A percentile compares a stretch with the other conserved stretches of the same genome.
These are phyloP conservation scores for Epichloe aotearoae DNA, from an alignment of 2,329 filamentous ascomycete genomes.

Conservation along the genomic window DNA sequence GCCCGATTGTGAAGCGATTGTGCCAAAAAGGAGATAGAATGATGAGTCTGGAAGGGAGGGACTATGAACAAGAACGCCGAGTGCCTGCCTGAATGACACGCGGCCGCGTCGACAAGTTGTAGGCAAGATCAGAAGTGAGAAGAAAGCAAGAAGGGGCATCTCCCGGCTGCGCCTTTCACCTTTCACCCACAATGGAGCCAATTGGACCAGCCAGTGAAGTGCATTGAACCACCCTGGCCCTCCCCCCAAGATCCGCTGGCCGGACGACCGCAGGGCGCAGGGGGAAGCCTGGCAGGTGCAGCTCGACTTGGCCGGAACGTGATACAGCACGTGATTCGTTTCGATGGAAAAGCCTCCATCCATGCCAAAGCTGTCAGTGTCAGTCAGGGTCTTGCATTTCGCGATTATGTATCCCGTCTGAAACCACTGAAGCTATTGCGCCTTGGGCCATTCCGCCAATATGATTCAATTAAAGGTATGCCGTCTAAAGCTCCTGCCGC, in stretches of 20 bases:
- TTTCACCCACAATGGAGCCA: not conserved
- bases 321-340: slow-evolving; percentile 3
- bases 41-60: not conserved
- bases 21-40: not conserved
- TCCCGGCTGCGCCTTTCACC: not conserved
- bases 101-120: not conserved
- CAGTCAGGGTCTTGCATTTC: not conserved
- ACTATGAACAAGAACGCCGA: not conserved
- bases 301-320: not conserved
- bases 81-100: not conserved
- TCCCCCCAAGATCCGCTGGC: slow-evolving; percentile 14
- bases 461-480: slow-evolving; percentile 87
- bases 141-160: not conserved
- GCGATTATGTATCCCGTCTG: not conserved
- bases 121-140: slow-evolving; percentile 3
- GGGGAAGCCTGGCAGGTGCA: not conserved
- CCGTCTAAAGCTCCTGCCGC: not conserved
- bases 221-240: slow-evolving; percentile 8
- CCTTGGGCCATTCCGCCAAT: slow-evolving; percentile 22
- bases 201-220: not conserved
- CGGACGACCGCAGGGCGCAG: slow-evolving; percentile 15
- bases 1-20: not conserved
- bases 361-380: not conserved
- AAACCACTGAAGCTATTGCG: slow-evolving; percentile 6
- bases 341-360: not conserved